Evolutionary conservation across 2,329 filamentous ascomycete genomes (phyloP), one percentile per base, ranked within the genome.

Genomic region (Talaromyces funiculosus): DNA sequence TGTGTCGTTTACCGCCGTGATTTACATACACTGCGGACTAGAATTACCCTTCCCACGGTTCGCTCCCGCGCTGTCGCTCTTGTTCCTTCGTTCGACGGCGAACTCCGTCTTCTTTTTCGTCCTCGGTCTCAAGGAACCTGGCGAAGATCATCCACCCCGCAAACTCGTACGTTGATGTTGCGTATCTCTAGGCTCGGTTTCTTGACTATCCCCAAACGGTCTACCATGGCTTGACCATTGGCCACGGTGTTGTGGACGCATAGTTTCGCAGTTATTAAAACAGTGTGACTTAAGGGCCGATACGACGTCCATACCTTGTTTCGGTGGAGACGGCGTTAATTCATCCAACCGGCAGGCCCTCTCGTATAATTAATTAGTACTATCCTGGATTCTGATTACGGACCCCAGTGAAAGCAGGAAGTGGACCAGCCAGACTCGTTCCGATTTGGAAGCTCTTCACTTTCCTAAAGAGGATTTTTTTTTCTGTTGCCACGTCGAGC

Each of bases 261-360:
- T 35, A 33, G 45, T 18, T 51, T 12, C 33, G 45, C 9, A 49
- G n/a, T 51, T 51, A 51, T 33, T 31, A 51, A 29, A 20, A 20
- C 20, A 16, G 43, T 14, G 22, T 47, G 14, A 3, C 5, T 47
- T 16, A 26, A n/a, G 33, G 12, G 20, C 40, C 33, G 35, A 54
- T 54, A 40, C 51, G 16, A 53, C 51, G 22, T 40, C 14, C 51
- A 40, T 40, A 54, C 51, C 40, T 54, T 54, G 31, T 54, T 54
- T 54, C 24, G 24, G 51, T 54, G 51, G 51, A 29, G n/a, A 54
- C 33, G 51, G 51, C 51, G 51, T 54, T 14, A 54, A 54, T 40
- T 12, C 51, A 54, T 37, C 51, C 51, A 54, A 54, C n/a, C 51
- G 5, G 16, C 14, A 38, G 20, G 51, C 20, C 31, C 18, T 18